Evolutionary conservation across 169 alveolate species (phyloP), one percentile per base, ranked within the genome.

Genomic region (Eimeria acervulina): DNA sequence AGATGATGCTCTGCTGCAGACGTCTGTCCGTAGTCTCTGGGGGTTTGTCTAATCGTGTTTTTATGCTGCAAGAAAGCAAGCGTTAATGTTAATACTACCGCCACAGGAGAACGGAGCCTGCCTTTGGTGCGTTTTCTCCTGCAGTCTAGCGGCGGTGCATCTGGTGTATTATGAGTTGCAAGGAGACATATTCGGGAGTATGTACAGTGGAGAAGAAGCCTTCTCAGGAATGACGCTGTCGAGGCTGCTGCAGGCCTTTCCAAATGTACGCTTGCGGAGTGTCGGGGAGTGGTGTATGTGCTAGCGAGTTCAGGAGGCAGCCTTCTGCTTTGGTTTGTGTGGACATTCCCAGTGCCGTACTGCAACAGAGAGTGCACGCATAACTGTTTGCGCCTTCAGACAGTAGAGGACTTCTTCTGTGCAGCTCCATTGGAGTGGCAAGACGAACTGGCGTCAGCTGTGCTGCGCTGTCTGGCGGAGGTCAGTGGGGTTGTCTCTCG

Each of bases 101-200:
- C 28, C 19, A 59, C 68, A 59, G 68, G 28, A 0, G n/a, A 40
- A 28, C 38, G 28, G 89, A 17, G n/a, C 15, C 61, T 51, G 91
- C 21, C 44, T 42, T n/a, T 1, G 42, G 17, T 19, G 94, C 33
- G 93, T 61, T 51, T 33, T 17, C 19, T 5, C 31, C 23, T 23
- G 83, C 89, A 90, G 95, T 42, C 47, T 52, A 47, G 89, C 95
- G 36, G 95, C 95, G 55, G 89, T 44, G 19, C 84, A 90, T 28
- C 83, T 90, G 44, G 89, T 90, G 61, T 90, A 90, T 81, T 90
- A 90, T 78, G 95, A 90, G 78, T 81, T 90, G 78, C 95, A 90
- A 36, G 87, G 78, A 26, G 95, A 90, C 21, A 90, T 90, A 15
- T 90, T 90, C 78, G 95, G 83, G 38, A 26, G 55, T 40, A 33